Evolutionary conservation across 129 eudicot species (phyloP), one percentile per base, ranked within the genome.

Genomic region (Artemisia argyi): DNA sequence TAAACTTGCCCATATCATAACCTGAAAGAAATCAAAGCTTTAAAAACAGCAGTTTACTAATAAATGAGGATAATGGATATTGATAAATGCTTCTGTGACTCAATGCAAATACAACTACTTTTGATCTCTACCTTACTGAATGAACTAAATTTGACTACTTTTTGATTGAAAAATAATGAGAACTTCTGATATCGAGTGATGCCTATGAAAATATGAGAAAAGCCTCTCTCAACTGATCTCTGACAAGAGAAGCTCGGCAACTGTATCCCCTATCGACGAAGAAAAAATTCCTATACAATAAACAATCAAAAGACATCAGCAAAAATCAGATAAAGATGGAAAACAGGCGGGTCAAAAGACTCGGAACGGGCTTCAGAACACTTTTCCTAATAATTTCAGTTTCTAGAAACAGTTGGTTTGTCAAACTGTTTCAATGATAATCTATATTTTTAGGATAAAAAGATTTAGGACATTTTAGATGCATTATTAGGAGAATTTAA

Each of bases 281-380:
- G 65, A 73, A 76, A 73, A 79, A 77, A 65, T 76, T 66, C 87
- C 84, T 82, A 78, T 60, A 81, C 73, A 79, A 76, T 3, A 46
- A 81, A 75, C 80, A 32, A 73, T 35, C 2, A 47, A 26, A 62
- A 70, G 57, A 49, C 15, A 80, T 77, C 74, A 80, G 80, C 75
- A 72, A 58, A 46, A 5, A 19, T 16, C 46, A 39, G 2, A 39
- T 39, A 39, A 39, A 39, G 46, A 39, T 39, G 46, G 11, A 39
- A 39, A 39, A 39, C 10, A 39, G 46, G 2, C 11, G 2, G 46
- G 46, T 35, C 42, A 35, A 35, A 5, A 35, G 42, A 35, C 8
- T 35, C 42, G 0, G 7, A 35, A 35, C 9, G 8, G 42, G 9
- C 42, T 35, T 39, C 46, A 39, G 9, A 39, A 39, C 46, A 39